Conservation (phyloP, 1,284 basidiomycete genomes). For the Wolfiporia cocos region DNA sequence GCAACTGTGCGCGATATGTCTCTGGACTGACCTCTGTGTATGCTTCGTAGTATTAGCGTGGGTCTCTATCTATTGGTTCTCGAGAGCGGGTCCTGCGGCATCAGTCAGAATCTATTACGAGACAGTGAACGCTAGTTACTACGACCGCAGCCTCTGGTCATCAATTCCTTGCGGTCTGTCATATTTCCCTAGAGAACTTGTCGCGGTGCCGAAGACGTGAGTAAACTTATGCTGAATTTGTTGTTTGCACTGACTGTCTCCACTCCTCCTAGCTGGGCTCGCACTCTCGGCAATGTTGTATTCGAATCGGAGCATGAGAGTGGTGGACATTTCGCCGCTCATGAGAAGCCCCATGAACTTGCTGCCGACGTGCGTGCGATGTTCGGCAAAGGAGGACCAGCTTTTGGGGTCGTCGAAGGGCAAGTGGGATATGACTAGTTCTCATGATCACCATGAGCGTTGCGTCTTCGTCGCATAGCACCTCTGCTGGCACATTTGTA, state of each 20-base stretch:
- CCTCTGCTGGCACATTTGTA: no score
- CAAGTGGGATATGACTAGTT: constrained; percentile 11
- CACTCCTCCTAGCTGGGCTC: constrained; percentile 15
- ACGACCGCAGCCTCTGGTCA: constrained; percentile 4
- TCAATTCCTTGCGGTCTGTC: constrained; percentile 27
- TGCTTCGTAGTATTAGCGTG: constrained; percentile 29
- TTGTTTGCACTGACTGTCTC: neutral
- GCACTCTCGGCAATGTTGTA: constrained; percentile 21
- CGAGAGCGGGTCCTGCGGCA: constrained; percentile 31
- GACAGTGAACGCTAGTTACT: constrained; percentile 2
- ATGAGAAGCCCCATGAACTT: constrained; percentile 22
- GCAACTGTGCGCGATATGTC: neutral
- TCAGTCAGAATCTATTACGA: constrained; percentile 36
- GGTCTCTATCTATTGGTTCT: constrained; percentile 35
- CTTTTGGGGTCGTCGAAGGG: constrained; percentile 13
- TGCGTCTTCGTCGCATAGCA: neutral
- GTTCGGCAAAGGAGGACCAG: constrained; percentile 18
- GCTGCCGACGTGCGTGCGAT: constrained; percentile 23
- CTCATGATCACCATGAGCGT: neutral
- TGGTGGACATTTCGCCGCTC: constrained; percentile 28
- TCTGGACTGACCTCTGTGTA: neutral
- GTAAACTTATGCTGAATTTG: neutral
- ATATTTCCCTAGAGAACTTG: constrained; percentile 27
- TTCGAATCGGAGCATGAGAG: constrained; percentile 20
- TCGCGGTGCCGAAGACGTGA: neutral